A percentile compares a stretch with the other conserved stretches of the same genome.
phyloP scores from a whole-genome alignment of 129 eudicot species.

The Heracleum sosnowskyi region DNA sequence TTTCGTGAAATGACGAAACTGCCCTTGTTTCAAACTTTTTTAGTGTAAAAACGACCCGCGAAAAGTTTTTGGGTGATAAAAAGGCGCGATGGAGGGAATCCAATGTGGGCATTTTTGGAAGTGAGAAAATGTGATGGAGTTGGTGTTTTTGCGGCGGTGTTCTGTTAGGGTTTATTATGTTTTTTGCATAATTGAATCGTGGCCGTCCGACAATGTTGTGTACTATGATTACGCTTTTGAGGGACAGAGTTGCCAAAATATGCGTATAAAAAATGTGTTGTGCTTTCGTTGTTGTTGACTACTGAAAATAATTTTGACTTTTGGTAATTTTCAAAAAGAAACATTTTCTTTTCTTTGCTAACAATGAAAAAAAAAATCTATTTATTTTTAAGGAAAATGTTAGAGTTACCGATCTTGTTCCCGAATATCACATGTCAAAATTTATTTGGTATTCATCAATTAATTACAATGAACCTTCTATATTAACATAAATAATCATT shows the following conservation, averaged over 20 bases:
- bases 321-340: neutral
- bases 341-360: no score
- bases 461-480: no score
- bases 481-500: no score
- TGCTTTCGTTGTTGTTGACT: neutral
- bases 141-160: neutral
- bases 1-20: neutral
- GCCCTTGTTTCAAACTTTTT: neutral
- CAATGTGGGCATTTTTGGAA: neutral
- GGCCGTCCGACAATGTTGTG: neutral
- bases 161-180: constrained; percentile 2
- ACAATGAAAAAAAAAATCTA: no score
- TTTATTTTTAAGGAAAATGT: no score
- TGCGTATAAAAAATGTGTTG: neutral
- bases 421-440: no score
- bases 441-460: no score
- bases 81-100: neutral
- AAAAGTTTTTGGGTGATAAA: neutral
- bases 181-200: neutral
- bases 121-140: neutral
- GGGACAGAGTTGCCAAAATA: neutral
- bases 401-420: no score
- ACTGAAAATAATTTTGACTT: neutral
- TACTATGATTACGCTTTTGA: neutral
- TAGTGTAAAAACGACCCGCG: neutral